Evolutionary conservation across 1,139 yeast genomes (phyloP).

Genomic region (Geotrichum europaeum): DNA sequence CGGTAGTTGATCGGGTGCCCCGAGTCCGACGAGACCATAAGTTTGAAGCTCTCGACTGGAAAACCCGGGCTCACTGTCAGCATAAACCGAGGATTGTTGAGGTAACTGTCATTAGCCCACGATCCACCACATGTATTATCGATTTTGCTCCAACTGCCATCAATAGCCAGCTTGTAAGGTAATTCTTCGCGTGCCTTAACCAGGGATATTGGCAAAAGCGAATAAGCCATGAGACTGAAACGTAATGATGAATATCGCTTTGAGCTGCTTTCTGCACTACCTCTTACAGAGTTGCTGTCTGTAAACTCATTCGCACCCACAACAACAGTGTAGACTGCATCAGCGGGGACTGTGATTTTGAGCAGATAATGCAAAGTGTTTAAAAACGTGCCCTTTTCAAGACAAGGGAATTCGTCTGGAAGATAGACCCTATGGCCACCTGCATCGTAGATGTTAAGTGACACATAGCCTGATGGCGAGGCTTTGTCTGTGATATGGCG

Average conservation of each 20-base stretch:
- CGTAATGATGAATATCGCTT: slow-evolving; percentile 21
- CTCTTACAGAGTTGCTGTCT: slow-evolving; percentile 23
- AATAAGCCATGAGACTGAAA: slow-evolving; percentile 40
- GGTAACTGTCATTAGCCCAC: slow-evolving; percentile 46
- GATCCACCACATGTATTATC: slow-evolving; percentile 49
- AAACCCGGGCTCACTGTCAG: slow-evolving; percentile 24
- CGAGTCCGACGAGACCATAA: slow-evolving; percentile 17
- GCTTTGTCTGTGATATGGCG: slow-evolving; percentile 23
- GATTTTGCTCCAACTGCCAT: slow-evolving; percentile 46
- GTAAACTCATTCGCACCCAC: slow-evolving; percentile 30
- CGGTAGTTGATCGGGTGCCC: slow-evolving; percentile 33
- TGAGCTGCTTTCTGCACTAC: slow-evolving; percentile 32
- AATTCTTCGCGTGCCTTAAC: slow-evolving; percentile 34
- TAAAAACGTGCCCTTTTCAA: slow-evolving; percentile 26
- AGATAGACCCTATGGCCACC: slow-evolving; percentile 18
- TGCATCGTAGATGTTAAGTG: slow-evolving; percentile 25
- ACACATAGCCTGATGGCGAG: slow-evolving; percentile 21
- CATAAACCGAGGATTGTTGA: slow-evolving; percentile 59
- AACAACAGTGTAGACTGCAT: slow-evolving; percentile 25
- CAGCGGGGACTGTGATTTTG: slow-evolving; percentile 26
- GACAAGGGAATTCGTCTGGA: slow-evolving; percentile 20
- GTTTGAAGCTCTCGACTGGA: slow-evolving; percentile 3
- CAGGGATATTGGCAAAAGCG: slow-evolving; percentile 31
- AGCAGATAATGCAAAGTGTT: slow-evolving; percentile 30
- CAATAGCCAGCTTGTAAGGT: slow-evolving; percentile 25